These are phyloP conservation scores for Aristolochia fimbriata DNA, from an alignment of 164 flowering plant species.

Conservation along the genomic window DNA sequence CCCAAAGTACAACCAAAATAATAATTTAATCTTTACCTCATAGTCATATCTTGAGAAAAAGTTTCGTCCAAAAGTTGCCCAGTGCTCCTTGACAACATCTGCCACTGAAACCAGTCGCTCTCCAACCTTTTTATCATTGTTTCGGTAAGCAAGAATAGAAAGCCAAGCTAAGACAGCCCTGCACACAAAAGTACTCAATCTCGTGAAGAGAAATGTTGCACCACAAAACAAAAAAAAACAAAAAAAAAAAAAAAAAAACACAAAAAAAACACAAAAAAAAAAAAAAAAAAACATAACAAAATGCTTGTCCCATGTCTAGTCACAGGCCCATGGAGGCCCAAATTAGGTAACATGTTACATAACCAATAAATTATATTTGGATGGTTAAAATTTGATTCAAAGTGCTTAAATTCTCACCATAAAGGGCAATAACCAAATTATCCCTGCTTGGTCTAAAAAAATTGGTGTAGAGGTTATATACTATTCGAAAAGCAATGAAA, in stretches of 20 bases:
- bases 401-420: too few species aligned
- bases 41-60: constrained; percentile 98
- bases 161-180: constrained; percentile 99
- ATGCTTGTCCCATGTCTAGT: too few species aligned
- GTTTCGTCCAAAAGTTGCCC: constrained; percentile 96
- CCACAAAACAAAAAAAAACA: not conserved
- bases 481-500: too few species aligned
- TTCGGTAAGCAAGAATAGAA: constrained; percentile 75
- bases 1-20: not conserved
- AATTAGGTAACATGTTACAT: too few species aligned
- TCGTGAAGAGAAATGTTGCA: not conserved
- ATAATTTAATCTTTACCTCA: constrained; percentile 42
- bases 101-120: constrained; percentile 80
- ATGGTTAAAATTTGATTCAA: too few species aligned
- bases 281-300: too few species aligned
- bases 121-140: constrained; percentile 75
- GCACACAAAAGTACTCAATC: not conserved
- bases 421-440: too few species aligned
- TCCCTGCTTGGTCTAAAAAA: too few species aligned
- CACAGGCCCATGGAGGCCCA: too few species aligned
- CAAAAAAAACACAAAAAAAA: not conserved
- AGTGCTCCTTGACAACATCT: constrained; percentile 81
- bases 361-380: too few species aligned
- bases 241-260: not conserved
- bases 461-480: too few species aligned